Conservation (phyloP, 768 basidiomycete species). For the Thelephora aurantiotincta region DNA sequence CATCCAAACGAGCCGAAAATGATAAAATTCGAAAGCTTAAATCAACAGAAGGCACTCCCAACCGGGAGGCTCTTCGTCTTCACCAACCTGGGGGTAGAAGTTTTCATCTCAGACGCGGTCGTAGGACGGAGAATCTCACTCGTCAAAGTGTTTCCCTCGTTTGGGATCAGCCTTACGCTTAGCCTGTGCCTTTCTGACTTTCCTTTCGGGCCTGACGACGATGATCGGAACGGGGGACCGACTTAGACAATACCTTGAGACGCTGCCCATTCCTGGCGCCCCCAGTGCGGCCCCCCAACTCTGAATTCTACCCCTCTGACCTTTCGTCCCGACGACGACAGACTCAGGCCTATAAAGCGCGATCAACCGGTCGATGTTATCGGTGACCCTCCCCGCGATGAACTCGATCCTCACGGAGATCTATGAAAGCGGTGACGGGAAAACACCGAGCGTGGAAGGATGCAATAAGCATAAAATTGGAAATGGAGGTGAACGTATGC, state of each 20-base stretch:
- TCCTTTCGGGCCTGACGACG: constrained; percentile 83
- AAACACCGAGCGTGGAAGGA: neutral
- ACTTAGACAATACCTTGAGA: constrained; percentile 65
- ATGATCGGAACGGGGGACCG: constrained; percentile 94
- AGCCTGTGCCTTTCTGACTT: constrained; percentile 71
- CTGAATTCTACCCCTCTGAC: constrained; percentile 41
- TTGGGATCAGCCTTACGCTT: constrained; percentile 85
- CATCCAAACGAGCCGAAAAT: too few species aligned
- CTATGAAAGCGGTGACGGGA: constrained; percentile 20
- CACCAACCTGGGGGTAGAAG: neutral
- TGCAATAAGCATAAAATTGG: neutral
- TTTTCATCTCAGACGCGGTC: neutral
- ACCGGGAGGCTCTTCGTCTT: neutral
- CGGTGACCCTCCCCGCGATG: constrained; percentile 81
- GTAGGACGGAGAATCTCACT: constrained; percentile 20
- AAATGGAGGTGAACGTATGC: neutral
- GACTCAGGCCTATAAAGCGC: constrained; percentile 86
- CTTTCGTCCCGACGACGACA: constrained; percentile 85
- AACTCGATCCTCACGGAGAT: constrained; percentile 89
- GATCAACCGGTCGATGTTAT: constrained; percentile 84
- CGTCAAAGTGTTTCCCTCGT: constrained; percentile 72
- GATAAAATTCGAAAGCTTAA: too few species aligned
- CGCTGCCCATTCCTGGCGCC: constrained; percentile 45
- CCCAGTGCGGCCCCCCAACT: constrained; percentile 36
- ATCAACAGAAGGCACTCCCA: neutral